Base-by-base conservation (phyloP, 805 yeast genomes). In the Starmerella kuoi region DNA sequence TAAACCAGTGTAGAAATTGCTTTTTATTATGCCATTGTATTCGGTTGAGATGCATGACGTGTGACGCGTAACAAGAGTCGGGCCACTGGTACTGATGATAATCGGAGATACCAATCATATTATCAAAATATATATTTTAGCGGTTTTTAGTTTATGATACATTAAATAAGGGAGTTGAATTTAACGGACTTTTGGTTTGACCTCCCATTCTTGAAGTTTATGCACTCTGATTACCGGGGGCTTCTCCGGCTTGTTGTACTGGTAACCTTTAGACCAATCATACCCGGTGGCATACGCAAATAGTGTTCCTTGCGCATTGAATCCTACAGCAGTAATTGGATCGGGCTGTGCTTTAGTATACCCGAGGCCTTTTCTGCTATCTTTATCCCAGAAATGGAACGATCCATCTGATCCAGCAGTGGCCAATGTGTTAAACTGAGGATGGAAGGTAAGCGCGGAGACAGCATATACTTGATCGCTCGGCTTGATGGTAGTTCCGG, bases 361-460 rank as follows among this genome's bases (percentile, higher is more conserved):
- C 62, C 79, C 82, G 51, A 91, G 72, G 54, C 97, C 72, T 58
- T 82, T 93, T 58, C 79, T 76, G 41, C 91, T 80, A 55, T 85
- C 94, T 61, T 84, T 85, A 61, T 91, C 97, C 98, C 98, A 91
- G 66, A 84, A 80, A 55, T 86, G 78, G 66, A 87, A 79, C 12
- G 87, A 70, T 19, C 98, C 98, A 62, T 91, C 98, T 20, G 91
- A 73, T 11, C 98, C 97, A 1, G 94, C 91, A 4, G 98, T 91
- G 38, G 79, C 77, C 61, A 91, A 80, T 1, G 97, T 86, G 33
- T 95, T 95, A 61, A 78, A 77, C 12, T 73, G 66, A 3, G 97
- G 97, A 58, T 91, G 96, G 68, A 87, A 84, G 6, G 74, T 67
- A 37, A 91, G 79, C 38, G 82, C 69, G 60, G 86, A 84, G 33